Evolutionary conservation across 23 red algal genomes (phyloP), one percentile per base, ranked within the genome.

Genomic region (Cyanidioschyzon merolae): DNA sequence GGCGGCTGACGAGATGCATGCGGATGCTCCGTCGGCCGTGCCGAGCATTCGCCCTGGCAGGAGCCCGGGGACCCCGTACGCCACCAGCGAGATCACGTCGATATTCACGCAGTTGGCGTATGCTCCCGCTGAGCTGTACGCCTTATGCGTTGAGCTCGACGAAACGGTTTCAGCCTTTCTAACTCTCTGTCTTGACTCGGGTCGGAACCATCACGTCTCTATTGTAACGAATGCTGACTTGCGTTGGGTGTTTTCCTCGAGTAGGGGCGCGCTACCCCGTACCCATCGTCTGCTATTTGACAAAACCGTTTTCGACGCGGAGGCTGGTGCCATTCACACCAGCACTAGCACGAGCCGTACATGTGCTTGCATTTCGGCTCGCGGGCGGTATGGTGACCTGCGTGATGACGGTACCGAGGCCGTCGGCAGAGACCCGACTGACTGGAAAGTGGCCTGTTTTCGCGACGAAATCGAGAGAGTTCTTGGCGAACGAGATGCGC

Each of bases 361-460:
- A 7, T 71, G 7, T 71, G n/a, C 12, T 32, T 71, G 63, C 29
- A 35, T 71, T 32, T 71, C 63, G 12, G 63, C 63, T 25, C 63
- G 63, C 63, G 21, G 63, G 12, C 63, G 63, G 63, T 32, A 71
- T 27, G 63, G 63, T 35, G 63, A 71, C 29, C 32, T 71, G 16
- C 63, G 63, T 35, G 32, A 35, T 27, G 63, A 71, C 63, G 63
- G 63, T 7, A 15, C 7, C 7, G n/a, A 25, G 12, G 12, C 63
- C 12, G 29, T 71, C 63, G 30, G 63, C 63, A 35, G 32, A 7
- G 63, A 71, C n/a, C 63, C 63, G 16, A 71, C 63, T 7, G n/a
- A 15, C 2, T 71, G 63, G 63, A 71, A 71, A 71, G 63, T 71
- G 16, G 63, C 63, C 63, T 71, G 63, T 35, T 71, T 71, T 35